Base-by-base conservation (phyloP, 2,329 filamentous ascomycete species). In the Claviceps lovelessii region DNA sequence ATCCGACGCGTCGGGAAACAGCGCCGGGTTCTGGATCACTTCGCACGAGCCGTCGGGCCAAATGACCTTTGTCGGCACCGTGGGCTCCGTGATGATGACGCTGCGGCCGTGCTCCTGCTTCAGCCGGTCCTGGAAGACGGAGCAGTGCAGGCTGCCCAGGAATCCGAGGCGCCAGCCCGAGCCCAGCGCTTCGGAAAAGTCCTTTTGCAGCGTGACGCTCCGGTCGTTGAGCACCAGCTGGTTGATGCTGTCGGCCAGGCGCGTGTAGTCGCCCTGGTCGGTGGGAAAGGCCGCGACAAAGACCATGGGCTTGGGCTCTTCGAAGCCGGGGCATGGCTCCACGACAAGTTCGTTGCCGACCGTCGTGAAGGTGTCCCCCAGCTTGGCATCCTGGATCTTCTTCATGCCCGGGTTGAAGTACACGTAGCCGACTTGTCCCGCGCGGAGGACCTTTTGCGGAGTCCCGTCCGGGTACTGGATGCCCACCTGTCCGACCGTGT, bases 341-440 rank as follows among this genome's bases (percentile, higher is more conserved):
- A 98, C 90, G 0, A 77, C 64, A 56, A 81, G 80, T 70, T 95
- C 88, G 28, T 75, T 82, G 2, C 88, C 90, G 3, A 90, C 78
- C 1, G 80, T 86, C 0, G 93, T 97, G 63, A 90, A 95, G 0
- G 93, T 98, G 64, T 98, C 93, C 52, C 93, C 93, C 33, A 97
- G 85, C 70, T 96, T 94, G 51, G 93, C 91, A 65, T 98, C 93
- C 67, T 95, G 86, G 56, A 90, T 95, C 61, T 81, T 84, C 74
- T 97, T 97, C 93, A 98, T 98, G 54, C 91, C 93, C 0, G 93
- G 93, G 65, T 96, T 98, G 76, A 98, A 97, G 71, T 86, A 90
- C 46, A 98, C 83, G 65, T 98, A 98, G 52, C 93, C 93, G 2
- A 98, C 89, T 70, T 98, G 93, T 0, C 93, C 93, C 0, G 93